These are phyloP conservation scores for Penicillium aurantiogriseum DNA, from an alignment of 2,329 filamentous ascomycete species.

Conservation along the genomic window DNA sequence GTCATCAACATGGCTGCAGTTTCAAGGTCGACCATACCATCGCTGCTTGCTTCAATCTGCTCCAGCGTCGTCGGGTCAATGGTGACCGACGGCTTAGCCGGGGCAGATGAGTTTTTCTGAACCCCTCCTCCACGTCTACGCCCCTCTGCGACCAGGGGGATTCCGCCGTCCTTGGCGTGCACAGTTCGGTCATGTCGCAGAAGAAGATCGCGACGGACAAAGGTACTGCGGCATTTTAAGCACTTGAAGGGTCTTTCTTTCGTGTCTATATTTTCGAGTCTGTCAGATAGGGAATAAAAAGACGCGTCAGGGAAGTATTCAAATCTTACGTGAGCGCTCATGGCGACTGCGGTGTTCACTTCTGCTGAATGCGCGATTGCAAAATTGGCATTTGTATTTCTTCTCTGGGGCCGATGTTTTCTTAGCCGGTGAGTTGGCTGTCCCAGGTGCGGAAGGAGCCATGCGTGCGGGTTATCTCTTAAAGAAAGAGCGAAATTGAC, in stretches of 20 bases:
- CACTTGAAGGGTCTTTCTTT: conserved; percentile 99
- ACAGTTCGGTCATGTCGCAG: conserved; percentile 97
- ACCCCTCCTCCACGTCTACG: conserved; percentile 62
- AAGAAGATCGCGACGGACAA: conserved; percentile 93
- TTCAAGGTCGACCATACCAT: conserved; percentile 92
- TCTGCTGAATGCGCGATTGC: conserved; percentile 93
- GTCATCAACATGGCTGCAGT: conserved; percentile 98
- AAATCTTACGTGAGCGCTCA: conserved; percentile 90
- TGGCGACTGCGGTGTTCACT: conserved; percentile 96
- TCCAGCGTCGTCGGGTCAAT: conserved; percentile 85
- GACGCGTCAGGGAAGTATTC: not conserved
- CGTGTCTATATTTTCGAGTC: conserved; percentile 64
- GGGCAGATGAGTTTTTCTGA: conserved; percentile 42
- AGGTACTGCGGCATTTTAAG: conserved; percentile 96
- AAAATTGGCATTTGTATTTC: conserved; percentile 99
- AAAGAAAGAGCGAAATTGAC: conserved; percentile 24
- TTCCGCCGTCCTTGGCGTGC: conserved; percentile 94
- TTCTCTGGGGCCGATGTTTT: conserved; percentile 84
- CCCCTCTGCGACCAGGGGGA: conserved; percentile 89
- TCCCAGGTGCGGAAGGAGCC: conserved; percentile 54
- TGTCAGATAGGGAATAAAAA: not conserved
- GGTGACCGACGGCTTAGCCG: conserved; percentile 74
- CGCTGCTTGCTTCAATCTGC: conserved; percentile 86
- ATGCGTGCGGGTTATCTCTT: conserved; percentile 34
- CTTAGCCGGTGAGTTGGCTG: conserved; percentile 73